These are phyloP conservation scores for Colletotrichum ledebouriae DNA, from an alignment of 2,329 filamentous ascomycete genomes.

Conservation along the genomic window DNA sequence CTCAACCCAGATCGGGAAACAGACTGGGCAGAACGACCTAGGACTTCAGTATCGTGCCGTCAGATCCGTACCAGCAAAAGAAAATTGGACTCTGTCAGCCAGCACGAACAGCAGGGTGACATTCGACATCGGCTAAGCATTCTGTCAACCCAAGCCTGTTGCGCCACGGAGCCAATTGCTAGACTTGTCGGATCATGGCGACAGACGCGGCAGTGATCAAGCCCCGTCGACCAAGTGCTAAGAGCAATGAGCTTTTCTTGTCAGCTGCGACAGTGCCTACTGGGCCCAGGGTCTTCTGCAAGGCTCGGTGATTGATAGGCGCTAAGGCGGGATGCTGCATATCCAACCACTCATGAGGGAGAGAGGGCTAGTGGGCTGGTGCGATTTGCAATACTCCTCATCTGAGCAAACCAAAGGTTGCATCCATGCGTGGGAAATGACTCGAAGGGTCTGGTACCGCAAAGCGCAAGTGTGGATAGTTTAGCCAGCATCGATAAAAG, in stretches of 20 bases:
- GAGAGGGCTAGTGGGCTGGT: conserved; percentile 1
- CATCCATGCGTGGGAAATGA: conserved; percentile 16
- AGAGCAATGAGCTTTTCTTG: conserved; percentile 13
- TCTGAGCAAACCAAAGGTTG: conserved; percentile 18
- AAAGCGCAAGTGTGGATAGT: background rate
- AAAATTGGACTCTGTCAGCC: background rate
- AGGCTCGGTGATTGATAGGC: conserved; percentile 32
- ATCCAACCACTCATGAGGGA: conserved; percentile 25
- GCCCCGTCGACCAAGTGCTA: background rate
- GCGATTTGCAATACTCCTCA: conserved; percentile 34
- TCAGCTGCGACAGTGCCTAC: conserved; percentile 13
- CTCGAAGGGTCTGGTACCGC: conserved; percentile 11
- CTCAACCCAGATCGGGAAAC: background rate
- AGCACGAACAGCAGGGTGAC: background rate
- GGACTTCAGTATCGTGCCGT: background rate
- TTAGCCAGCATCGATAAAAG: background rate
- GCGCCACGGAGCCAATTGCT: conserved; percentile 8
- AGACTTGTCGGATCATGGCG: conserved; percentile 8
- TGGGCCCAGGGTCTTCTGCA: conserved; percentile 33
- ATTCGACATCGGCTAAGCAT: conserved; percentile 15
- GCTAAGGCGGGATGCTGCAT: conserved; percentile 33
- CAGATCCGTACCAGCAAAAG: background rate
- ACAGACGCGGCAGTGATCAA: background rate
- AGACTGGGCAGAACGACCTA: background rate
- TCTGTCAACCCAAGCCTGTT: conserved; percentile 23